Base-by-base conservation (phyloP, 179 eudicot genomes). In the Heliamphora pulchella region DNA sequence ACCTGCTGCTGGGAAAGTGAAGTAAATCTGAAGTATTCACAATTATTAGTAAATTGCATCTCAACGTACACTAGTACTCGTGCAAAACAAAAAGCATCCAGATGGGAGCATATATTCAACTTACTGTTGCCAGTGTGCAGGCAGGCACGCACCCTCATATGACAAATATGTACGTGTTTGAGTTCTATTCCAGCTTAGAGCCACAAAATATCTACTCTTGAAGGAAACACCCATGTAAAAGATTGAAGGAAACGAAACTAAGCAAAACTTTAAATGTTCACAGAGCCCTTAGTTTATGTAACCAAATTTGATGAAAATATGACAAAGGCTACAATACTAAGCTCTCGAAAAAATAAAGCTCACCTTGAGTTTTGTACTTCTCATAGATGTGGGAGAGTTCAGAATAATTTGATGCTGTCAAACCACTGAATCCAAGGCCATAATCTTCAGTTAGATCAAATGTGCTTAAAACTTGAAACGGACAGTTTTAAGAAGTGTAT, bases 341-440 rank as follows among this genome's bases (percentile, higher is more conserved):
- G 55, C 44, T 51, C 11, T 62, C 10, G 9, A 41, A 46, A 50
- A 50, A 75, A 79, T 57, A 80, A 69, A 50, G 67, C 82, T 78
- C 54, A 92, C 98, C 98, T 88, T 91, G 92, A 84, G 92, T 4
- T 83, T 92, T 94, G 80, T 94, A 94, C 86, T 94, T 94, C 83
- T 89, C 96, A 63, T 94, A 94, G 44, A 94, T 8, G 0, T 94
- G 91, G 50, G 97, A 86, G 73, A 94, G 97, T 85, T 94, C 98
- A 15, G 90, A 79, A 82, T 94, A 94, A 85, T 94, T 94, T 80
- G 97, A 90, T 82, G 92, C 76, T 14, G 98, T 94, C 85, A 85
- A 85, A 62, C 82, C 89, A 80, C 86, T 84, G 81, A 79, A 84
- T 74, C 57, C 22, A 66, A 20, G 82, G 81, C 46, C 66, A 78